phyloP scores from a whole-genome alignment of 2,329 filamentous ascomycete species.

The Talaromyces amestolkiae region DNA sequence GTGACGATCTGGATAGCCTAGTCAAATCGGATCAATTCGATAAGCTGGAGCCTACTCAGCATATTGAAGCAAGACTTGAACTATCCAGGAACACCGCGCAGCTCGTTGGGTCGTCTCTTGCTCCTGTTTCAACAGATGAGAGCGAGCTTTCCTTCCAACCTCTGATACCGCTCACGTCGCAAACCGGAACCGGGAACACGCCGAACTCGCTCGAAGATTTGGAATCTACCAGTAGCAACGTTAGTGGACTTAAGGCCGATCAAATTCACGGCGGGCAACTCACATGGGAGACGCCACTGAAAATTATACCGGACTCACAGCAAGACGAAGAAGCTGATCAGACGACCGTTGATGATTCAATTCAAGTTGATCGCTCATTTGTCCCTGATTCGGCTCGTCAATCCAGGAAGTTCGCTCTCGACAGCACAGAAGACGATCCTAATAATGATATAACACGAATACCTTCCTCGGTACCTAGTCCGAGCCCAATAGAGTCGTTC shows the following conservation, averaged over 20 bases:
- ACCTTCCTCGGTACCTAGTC: constrained; percentile 20
- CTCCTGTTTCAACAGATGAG: constrained; percentile 2
- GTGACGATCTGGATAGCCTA: constrained; percentile 18
- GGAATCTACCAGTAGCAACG: neutral
- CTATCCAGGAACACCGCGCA: neutral
- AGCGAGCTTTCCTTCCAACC: constrained; percentile 16
- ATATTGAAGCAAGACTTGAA: neutral
- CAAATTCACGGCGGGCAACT: constrained; percentile 17
- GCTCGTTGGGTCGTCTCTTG: neutral
- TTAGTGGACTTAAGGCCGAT: neutral
- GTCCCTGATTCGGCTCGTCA: constrained; percentile 11
- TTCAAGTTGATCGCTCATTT: constrained; percentile 23
- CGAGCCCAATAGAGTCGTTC: constrained; percentile 1
- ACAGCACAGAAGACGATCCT: neutral
- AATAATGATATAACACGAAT: constrained; percentile 14
- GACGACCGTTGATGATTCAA: neutral
- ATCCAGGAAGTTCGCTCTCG: neutral
- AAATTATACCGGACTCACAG: constrained; percentile 43
- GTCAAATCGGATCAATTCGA: neutral
- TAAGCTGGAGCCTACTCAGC: neutral
- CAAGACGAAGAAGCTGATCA: constrained; percentile 9
- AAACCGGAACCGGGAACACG: neutral
- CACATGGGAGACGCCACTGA: constrained; percentile 36
- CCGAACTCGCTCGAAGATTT: neutral
- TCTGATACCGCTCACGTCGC: constrained; percentile 4